Base-by-base conservation (phyloP, 78 protist species). In the Cavenderia fasciculata region DNA sequence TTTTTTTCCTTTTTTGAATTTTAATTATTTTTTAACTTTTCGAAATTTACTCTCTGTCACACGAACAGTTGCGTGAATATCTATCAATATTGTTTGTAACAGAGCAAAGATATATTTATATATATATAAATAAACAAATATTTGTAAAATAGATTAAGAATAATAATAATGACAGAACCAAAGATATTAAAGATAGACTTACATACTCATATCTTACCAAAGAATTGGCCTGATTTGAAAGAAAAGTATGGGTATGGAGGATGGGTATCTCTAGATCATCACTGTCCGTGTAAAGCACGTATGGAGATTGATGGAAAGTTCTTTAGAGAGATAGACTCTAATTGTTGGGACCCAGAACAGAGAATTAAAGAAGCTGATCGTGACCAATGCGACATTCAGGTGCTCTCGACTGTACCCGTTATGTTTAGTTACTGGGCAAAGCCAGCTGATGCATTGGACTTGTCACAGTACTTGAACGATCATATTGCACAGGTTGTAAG, bases 161-260 rank as follows among this genome's bases (percentile, higher is more conserved):
- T n/a, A n/a, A n/a, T n/a, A n/a, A n/a, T n/a, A n/a, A n/a, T n/a
- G n/a, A n/a, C n/a, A n/a, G n/a, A n/a, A n/a, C n/a, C n/a, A n/a
- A n/a, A n/a, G n/a, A n/a, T n/a, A n/a, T 75, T 76, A 47, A 93
- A 93, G 52, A 65, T 96, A 23, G 98, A 96, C 86, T 47, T 91
- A 46, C 98, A 96, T 94, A 94, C 98, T 25, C 98, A 96, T 96
- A 95, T 96, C 16, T 77, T 96, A 47, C 98, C 98, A 56, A 44
- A 52, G 88, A 87, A 51, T 77, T 85, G 90, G 75, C 97, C 95
- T 3, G 75, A 74, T 70, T 75, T 84, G 62, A 74, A 74, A 57
- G 88, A 94, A 25, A 61, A 82, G 34, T 95, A 85, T 66, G 96
- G 95, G 16, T 95, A 95, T 57, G 95, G 92, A 10, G 97, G 96